Evolutionary conservation across 768 basidiomycete genomes (phyloP).

Genomic region (Leccinum uliginosum): DNA sequence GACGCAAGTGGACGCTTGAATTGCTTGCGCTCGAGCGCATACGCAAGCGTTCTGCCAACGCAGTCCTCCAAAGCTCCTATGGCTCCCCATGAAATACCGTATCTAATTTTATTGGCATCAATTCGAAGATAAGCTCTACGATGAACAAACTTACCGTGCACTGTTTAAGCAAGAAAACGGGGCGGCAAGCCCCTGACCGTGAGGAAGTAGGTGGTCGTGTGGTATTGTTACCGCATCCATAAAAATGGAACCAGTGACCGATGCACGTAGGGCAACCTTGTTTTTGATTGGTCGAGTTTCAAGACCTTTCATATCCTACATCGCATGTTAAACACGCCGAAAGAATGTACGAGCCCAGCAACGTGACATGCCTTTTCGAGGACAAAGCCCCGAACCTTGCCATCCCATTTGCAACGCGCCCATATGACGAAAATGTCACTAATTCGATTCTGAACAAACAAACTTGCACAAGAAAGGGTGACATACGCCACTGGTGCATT

Average conservation of each 20-base stretch:
- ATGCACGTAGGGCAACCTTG: constrained; percentile 86
- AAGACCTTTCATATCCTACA: constrained; percentile 78
- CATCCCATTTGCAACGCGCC: constrained; percentile 95
- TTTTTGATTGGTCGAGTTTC: constrained; percentile 86
- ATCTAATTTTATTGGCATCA: constrained; percentile 36
- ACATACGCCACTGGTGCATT: constrained; percentile 88
- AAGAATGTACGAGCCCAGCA: neutral
- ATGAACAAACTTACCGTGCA: constrained; percentile 48
- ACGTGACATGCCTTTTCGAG: constrained; percentile 68
- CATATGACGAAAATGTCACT: constrained; percentile 91
- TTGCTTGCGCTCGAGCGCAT: constrained; percentile 87
- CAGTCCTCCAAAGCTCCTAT: constrained; percentile 97
- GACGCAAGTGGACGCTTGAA: constrained; percentile 87
- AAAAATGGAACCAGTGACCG: constrained; percentile 82
- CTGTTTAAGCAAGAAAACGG: constrained; percentile 93
- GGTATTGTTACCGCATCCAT: constrained; percentile 86
- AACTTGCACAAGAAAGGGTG: neutral
- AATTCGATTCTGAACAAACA: constrained; percentile 6
- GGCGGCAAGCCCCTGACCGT: constrained; percentile 70
- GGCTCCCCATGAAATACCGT: constrained; percentile 90
- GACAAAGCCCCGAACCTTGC: constrained; percentile 84
- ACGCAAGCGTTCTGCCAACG: constrained; percentile 67
- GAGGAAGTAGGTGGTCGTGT: constrained; percentile 71
- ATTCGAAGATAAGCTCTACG: neutral
- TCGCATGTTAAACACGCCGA: neutral